Conservation (phyloP, 805 yeast genomes). For the Tetrapisispora namnaoensis region DNA sequence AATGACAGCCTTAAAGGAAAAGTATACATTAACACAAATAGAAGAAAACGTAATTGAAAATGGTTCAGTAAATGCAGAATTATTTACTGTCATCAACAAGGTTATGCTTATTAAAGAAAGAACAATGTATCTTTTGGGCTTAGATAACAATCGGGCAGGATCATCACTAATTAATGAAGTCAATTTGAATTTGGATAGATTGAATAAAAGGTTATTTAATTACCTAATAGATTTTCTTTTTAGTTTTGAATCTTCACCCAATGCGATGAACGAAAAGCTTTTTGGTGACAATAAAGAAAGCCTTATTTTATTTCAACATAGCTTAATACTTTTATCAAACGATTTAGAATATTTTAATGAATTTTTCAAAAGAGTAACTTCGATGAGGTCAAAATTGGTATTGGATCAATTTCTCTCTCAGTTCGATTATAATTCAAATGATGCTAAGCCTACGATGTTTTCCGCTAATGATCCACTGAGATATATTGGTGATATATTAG, state of each 20-base stretch:
- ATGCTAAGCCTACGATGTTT: constrained; percentile 43
- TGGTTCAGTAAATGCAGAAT: constrained; percentile 37
- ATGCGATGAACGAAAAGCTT: constrained; percentile 11
- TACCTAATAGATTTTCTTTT: constrained; percentile 31
- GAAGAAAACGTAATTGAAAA: constrained; percentile 54
- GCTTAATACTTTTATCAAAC: constrained; percentile 28
- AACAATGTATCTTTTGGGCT: constrained; percentile 60
- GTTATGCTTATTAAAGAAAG: constrained; percentile 56
- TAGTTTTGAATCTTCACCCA: constrained; percentile 18
- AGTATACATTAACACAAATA: constrained; percentile 58
- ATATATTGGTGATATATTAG: constrained; percentile 78
- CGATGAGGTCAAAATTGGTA: constrained; percentile 55
- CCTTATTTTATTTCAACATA: constrained; percentile 24
- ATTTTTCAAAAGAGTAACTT: constrained; percentile 53
- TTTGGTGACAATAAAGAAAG: constrained; percentile 7
- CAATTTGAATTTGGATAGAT: constrained; percentile 40
- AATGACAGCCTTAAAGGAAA: constrained; percentile 43
- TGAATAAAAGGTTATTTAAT: constrained; percentile 45
- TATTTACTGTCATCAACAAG: constrained; percentile 49
- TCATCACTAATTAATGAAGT: constrained; percentile 51
- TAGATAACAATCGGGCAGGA: constrained; percentile 60
- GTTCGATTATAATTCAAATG: constrained; percentile 29
- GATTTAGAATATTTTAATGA: constrained; percentile 45
- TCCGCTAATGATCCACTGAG: constrained; percentile 74
- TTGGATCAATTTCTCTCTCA: constrained; percentile 60